Evolutionary conservation across 768 basidiomycete genomes (phyloP).

Genomic region (Dioszegia crocea): DNA sequence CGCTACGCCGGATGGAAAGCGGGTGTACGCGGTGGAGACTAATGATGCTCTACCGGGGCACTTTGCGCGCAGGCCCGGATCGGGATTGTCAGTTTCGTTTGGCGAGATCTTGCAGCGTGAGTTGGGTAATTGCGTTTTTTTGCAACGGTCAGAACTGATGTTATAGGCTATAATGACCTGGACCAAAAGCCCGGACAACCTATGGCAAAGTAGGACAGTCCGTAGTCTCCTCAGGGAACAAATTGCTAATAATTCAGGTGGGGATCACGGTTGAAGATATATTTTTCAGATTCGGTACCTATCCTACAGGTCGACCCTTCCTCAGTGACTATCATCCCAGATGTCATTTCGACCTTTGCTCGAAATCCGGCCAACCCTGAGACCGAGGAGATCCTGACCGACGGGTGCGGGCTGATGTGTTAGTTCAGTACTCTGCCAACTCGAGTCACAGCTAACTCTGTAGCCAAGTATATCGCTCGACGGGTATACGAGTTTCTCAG

Average conservation of each 20-base stretch:
- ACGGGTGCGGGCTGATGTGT: slow-evolving; percentile 45
- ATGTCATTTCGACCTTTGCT: slow-evolving; percentile 22
- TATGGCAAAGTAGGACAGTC: slow-evolving; percentile 42
- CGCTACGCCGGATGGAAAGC: slow-evolving; percentile 22
- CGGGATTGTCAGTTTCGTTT: not conserved
- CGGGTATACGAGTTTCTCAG: slow-evolving; percentile 10
- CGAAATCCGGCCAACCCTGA: not conserved
- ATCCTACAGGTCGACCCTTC: slow-evolving; percentile 5
- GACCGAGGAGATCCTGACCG: slow-evolving; percentile 38
- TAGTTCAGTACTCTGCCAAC: not conserved
- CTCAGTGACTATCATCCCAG: slow-evolving; percentile 14
- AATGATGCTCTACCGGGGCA: slow-evolving; percentile 7
- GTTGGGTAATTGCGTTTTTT: not conserved
- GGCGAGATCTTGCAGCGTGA: slow-evolving; percentile 8
- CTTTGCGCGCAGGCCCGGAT: not conserved
- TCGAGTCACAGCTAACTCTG: not conserved
- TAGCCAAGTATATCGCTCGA: slow-evolving; percentile 27
- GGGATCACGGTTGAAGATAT: slow-evolving; percentile 31
- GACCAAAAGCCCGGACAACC: slow-evolving; percentile 29
- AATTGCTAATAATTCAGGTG: slow-evolving; percentile 17
- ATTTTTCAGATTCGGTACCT: slow-evolving; percentile 38
- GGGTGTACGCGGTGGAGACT: slow-evolving; percentile 26
- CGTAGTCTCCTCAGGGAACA: not conserved
- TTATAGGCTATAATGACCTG: slow-evolving; percentile 29
- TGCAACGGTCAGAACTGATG: not conserved